A percentile compares a stretch with the other conserved stretches of the same genome.
Evolutionary conservation across 1,284 basidiomycete genomes (phyloP).

Genomic region (Amylostereum areolatum): DNA sequence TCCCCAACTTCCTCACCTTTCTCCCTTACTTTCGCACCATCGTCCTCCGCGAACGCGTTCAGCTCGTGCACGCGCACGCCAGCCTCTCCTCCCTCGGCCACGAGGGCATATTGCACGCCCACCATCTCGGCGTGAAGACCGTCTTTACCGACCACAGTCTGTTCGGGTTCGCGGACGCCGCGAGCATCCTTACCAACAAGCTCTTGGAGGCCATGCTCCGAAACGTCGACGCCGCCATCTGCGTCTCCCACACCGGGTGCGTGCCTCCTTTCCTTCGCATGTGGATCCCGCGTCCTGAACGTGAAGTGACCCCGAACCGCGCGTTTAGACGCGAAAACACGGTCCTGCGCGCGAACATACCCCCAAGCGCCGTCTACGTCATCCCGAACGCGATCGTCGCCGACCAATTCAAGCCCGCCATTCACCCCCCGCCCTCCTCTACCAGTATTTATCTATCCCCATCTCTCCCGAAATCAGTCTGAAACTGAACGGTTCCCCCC

Average conservation of each 20-base stretch:
- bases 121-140: slow-evolving; percentile 77
- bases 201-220: slow-evolving; percentile 81
- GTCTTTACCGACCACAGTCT: slow-evolving; percentile 97
- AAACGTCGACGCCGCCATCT: slow-evolving; percentile 92
- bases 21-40: slow-evolving; percentile 90
- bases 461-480: slow-evolving; percentile 63
- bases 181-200: slow-evolving; percentile 96
- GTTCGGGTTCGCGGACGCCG: slow-evolving; percentile 94
- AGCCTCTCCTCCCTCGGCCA: slow-evolving; percentile 87
- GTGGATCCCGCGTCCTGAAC: not conserved
- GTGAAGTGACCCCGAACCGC: not conserved
- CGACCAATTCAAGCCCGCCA: slow-evolving; percentile 75
- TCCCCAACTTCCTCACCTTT: slow-evolving; percentile 93
- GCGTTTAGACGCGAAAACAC: slow-evolving; percentile 83
- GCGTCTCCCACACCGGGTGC: slow-evolving; percentile 95
- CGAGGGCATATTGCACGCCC: slow-evolving; percentile 88
- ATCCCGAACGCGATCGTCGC: slow-evolving; percentile 95
- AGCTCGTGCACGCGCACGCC: slow-evolving; percentile 91
- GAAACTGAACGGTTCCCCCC: not conserved
- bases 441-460: slow-evolving; percentile 45
- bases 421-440: slow-evolving; percentile 37
- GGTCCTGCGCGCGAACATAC: slow-evolving; percentile 78
- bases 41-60: slow-evolving; percentile 80
- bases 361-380: slow-evolving; percentile 65
- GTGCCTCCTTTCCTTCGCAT: slow-evolving; percentile 15